These are phyloP conservation scores for Plantago lanceolata DNA, from an alignment of 305 asterid species.

Conservation along the genomic window DNA sequence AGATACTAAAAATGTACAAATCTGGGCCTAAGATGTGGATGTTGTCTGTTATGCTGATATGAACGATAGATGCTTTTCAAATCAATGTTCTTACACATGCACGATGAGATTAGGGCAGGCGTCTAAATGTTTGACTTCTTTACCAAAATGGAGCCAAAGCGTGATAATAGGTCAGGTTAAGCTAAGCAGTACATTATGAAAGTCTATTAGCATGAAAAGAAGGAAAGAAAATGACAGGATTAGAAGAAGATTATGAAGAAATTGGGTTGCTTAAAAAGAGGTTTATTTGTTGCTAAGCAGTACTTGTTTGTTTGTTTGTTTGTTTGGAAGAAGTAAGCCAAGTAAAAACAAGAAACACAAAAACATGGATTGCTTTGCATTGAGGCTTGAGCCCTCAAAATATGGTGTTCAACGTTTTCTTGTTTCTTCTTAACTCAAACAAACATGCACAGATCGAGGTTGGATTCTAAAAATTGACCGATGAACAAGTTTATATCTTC, in stretches of 20 bases:
- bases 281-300: background rate
- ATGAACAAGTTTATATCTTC: background rate
- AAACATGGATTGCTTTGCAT: slow-evolving; percentile 28
- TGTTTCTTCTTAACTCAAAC: slow-evolving; percentile 13
- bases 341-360: slow-evolving; percentile 18
- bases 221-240: slow-evolving; percentile 9
- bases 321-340: slow-evolving; percentile 5
- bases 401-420: slow-evolving; percentile 7
- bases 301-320: background rate
- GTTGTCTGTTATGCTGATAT: slow-evolving; percentile 1
- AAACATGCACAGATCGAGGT: slow-evolving; percentile 12
- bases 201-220: background rate
- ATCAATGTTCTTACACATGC: background rate
- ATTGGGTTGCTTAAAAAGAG: background rate
- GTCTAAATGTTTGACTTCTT: background rate
- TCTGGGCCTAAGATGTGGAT: slow-evolving; percentile 6
- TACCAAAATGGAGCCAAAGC: background rate
- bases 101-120: background rate
- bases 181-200: background rate
- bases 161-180: background rate
- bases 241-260: too few species aligned
- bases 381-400: slow-evolving; percentile 60
- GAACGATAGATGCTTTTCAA: background rate
- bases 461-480: background rate
- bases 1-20: background rate